phyloP scores from a whole-genome alignment of 2,329 filamentous ascomycete species.

The Cordyceps sp. region DNA sequence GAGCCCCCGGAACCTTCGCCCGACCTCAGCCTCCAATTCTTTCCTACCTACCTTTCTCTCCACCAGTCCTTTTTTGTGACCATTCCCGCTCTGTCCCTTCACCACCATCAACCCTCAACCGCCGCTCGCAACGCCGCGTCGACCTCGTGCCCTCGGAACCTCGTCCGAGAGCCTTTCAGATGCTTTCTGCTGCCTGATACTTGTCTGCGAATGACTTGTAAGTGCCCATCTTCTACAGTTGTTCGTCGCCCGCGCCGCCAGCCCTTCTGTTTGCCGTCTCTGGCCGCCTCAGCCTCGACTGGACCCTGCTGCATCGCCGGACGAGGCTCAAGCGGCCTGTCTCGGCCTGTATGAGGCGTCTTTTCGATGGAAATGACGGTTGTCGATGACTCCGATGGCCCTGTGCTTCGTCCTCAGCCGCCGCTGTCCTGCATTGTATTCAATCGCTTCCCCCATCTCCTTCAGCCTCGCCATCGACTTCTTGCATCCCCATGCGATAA shows the following conservation, averaged over 20 bases:
- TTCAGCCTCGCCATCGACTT: constrained; percentile 32
- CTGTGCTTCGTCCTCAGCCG: constrained; percentile 7
- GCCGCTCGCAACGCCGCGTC: constrained; percentile 3
- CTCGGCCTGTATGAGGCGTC: constrained; percentile 8
- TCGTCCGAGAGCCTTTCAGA: constrained; percentile 8
- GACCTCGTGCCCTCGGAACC: constrained; percentile 10
- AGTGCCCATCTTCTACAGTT: constrained; percentile 18
- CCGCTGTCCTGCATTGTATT: constrained; percentile 8
- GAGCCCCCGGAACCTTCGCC: constrained; percentile 7
- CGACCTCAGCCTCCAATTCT: constrained; percentile 21
- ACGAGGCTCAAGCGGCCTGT: constrained; percentile 11
- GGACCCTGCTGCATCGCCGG: constrained; percentile 16
- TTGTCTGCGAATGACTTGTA: constrained; percentile 33
- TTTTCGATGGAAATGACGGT: constrained; percentile 19
- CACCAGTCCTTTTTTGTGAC: constrained; percentile 18
- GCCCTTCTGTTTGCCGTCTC: constrained; percentile 18
- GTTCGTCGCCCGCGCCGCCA: constrained; percentile 11
- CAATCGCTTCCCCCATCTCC: constrained; percentile 27
- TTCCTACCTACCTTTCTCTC: constrained; percentile 16
- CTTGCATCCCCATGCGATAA: constrained; percentile 26
- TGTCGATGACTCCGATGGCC: constrained; percentile 15
- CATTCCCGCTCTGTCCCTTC: constrained; percentile 16
- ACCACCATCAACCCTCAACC: constrained; percentile 14
- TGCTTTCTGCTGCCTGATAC: constrained; percentile 18
- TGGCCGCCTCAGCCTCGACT: constrained; percentile 19